Conservation (phyloP, 2,329 filamentous ascomycete genomes). For the Nemania sp. region DNA sequence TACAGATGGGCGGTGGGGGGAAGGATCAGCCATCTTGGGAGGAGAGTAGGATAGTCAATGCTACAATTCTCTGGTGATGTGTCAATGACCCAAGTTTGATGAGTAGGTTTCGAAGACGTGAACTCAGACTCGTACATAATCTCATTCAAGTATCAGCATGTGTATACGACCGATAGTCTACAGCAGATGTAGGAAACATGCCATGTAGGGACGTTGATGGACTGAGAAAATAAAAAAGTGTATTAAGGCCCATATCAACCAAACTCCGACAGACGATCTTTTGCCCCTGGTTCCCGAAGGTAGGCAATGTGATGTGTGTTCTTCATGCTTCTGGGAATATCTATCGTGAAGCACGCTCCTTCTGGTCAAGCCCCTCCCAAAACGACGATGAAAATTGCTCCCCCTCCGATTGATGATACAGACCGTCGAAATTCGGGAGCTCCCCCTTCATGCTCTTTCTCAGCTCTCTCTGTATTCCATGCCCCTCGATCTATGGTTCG, state of each 20-base stretch:
- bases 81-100: not conserved
- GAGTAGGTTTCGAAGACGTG: not conserved
- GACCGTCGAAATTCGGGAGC: slow-evolving; percentile 30
- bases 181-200: not conserved
- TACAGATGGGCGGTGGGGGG: slow-evolving; percentile 37
- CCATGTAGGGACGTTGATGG: not conserved
- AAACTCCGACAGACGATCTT: slow-evolving; percentile 61
- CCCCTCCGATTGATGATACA: slow-evolving; percentile 33
- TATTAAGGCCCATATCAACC: slow-evolving; percentile 60
- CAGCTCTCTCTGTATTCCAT: slow-evolving; percentile 26
- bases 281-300: slow-evolving; percentile 50
- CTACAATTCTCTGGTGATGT: slow-evolving; percentile 48
- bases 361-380: slow-evolving; percentile 27
- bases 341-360: slow-evolving; percentile 38
- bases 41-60: slow-evolving; percentile 47
- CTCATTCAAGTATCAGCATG: not conserved
- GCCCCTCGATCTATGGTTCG: slow-evolving; percentile 32
- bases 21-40: slow-evolving; percentile 43
- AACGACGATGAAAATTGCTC: slow-evolving; percentile 34
- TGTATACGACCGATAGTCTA: not conserved
- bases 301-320: slow-evolving; percentile 26
- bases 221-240: slow-evolving; percentile 50
- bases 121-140: not conserved
- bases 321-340: slow-evolving; percentile 33
- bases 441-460: slow-evolving; percentile 13